Conservation (phyloP, 2,329 filamentous ascomycete genomes). For the Tolypocladium tropicale region DNA sequence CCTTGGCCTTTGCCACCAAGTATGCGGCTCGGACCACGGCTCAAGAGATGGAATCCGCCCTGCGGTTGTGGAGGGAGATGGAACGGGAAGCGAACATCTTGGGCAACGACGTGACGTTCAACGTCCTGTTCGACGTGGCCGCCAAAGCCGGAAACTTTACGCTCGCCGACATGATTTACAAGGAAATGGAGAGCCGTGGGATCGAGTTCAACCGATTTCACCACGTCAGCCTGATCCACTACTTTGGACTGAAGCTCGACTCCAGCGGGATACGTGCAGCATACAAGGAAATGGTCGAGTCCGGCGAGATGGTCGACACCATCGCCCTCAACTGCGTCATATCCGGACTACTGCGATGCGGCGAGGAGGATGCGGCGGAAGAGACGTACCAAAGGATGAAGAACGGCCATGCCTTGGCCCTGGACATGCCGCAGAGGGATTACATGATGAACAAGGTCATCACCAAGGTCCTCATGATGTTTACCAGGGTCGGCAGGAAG, state of each 20-base stretch:
- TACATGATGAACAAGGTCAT: slow-evolving; percentile 39
- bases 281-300: slow-evolving; percentile 74
- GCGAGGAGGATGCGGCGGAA: slow-evolving; percentile 68
- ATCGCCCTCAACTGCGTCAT: slow-evolving; percentile 82
- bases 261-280: slow-evolving; percentile 63
- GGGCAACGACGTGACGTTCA: slow-evolving; percentile 76
- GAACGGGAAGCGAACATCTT: slow-evolving; percentile 57
- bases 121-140: slow-evolving; percentile 82
- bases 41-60: slow-evolving; percentile 48
- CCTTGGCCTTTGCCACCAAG: slow-evolving; percentile 67
- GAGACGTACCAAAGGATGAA: slow-evolving; percentile 83
- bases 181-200: slow-evolving; percentile 65
- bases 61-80: slow-evolving; percentile 84
- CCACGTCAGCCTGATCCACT: slow-evolving; percentile 73
- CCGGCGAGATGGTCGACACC: slow-evolving; percentile 81
- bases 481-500: slow-evolving; percentile 41
- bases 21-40: slow-evolving; percentile 52
- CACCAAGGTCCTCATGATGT: slow-evolving; percentile 46
- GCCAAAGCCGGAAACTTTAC: slow-evolving; percentile 75
- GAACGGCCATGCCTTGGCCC: slow-evolving; percentile 33
- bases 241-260: slow-evolving; percentile 66
- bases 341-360: slow-evolving; percentile 62
- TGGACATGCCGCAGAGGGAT: slow-evolving; percentile 30
- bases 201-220: slow-evolving; percentile 68
- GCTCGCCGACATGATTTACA: slow-evolving; percentile 74